Percentiles rank a stretch among this genome's conserved stretches.
phyloP scores from a whole-genome alignment of 371 early-diverging fungal species.

The Rhizopus arrhizus region DNA sequence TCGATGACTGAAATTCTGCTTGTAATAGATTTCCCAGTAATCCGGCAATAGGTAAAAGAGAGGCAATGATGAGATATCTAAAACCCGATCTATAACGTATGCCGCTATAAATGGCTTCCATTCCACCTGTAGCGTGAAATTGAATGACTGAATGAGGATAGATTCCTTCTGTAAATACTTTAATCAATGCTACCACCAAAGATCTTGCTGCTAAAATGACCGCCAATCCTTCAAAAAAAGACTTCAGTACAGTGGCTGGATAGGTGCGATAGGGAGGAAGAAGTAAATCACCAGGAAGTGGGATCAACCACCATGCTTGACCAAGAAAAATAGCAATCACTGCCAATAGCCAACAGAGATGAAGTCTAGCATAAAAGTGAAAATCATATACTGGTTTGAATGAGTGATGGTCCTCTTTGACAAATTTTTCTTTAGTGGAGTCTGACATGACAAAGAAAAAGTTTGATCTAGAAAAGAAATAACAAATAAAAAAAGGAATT shows the following conservation, averaged over 20 bases:
- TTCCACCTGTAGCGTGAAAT: constrained; percentile 19
- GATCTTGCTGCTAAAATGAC: constrained; percentile 15
- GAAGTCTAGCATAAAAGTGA: constrained; percentile 1
- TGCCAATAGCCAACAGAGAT: constrained; percentile 13
- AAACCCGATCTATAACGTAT: constrained; percentile 18
- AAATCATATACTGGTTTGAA: background rate
- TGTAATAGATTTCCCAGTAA: constrained; percentile 15
- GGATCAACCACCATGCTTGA: constrained; percentile 24
- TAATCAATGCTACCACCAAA: constrained; percentile 14
- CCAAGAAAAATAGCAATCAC: constrained; percentile 14
- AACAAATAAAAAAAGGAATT: background rate
- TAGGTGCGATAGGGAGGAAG: constrained; percentile 23
- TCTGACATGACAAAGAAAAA: background rate
- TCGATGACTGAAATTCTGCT: constrained; percentile 22
- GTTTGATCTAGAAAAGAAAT: background rate
- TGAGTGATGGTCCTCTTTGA: background rate
- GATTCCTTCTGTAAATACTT: constrained; percentile 13
- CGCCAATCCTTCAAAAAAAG: constrained; percentile 14
- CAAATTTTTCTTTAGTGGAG: background rate
- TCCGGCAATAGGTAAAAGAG: constrained; percentile 11
- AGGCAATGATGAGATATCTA: constrained; percentile 17
- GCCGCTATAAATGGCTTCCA: constrained; percentile 20
- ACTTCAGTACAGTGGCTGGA: constrained; percentile 19
- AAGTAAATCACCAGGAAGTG: constrained; percentile 14
- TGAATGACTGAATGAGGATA: constrained; percentile 16